Conservation (phyloP, 2,329 filamentous ascomycete genomes). For the Fusarium domesticum region DNA sequence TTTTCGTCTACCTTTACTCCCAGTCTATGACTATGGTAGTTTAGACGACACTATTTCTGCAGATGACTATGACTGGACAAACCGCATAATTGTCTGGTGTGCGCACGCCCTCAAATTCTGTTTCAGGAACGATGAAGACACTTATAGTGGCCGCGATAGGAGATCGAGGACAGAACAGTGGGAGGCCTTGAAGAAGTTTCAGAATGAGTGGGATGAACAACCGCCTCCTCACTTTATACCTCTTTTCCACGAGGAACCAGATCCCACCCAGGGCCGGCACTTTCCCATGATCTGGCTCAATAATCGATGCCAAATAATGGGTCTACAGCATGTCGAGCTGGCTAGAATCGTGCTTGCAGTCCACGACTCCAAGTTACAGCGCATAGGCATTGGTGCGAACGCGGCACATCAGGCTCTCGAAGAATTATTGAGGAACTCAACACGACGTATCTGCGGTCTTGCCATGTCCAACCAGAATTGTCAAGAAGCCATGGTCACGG, state of each 20-base stretch:
- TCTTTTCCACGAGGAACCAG: slow-evolving; percentile 8
- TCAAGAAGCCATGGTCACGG: slow-evolving; percentile 11
- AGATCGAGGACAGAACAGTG: slow-evolving; percentile 5
- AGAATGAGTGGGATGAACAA: slow-evolving; percentile 10
- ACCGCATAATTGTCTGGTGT: slow-evolving; percentile 11
- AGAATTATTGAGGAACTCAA: slow-evolving; percentile 8
- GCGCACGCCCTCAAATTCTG: slow-evolving; percentile 15
- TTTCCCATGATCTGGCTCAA: slow-evolving; percentile 11
- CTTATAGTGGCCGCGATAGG: too few species aligned
- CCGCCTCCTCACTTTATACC: slow-evolving; percentile 8
- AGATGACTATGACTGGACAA: slow-evolving; percentile 17
- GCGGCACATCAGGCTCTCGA: slow-evolving; percentile 13
- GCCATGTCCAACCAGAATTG: slow-evolving; percentile 4
- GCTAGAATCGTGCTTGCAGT: slow-evolving; percentile 15
- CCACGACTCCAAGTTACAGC: slow-evolving; percentile 12
- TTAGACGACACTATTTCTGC: slow-evolving; percentile 4
- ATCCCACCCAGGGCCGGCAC: slow-evolving; percentile 4
- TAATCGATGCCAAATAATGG: slow-evolving; percentile 15
- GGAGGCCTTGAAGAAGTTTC: slow-evolving; percentile 7
- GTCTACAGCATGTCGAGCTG: slow-evolving; percentile 13
- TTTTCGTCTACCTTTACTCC: slow-evolving; percentile 11
- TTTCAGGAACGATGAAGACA: slow-evolving; percentile 2
- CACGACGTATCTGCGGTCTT: slow-evolving; percentile 8
- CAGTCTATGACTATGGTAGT: slow-evolving; percentile 7
- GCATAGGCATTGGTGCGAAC: slow-evolving; percentile 12